These are phyloP conservation scores for Volvariella volvacea DNA, from an alignment of 1,284 basidiomycete species.

Conservation along the genomic window DNA sequence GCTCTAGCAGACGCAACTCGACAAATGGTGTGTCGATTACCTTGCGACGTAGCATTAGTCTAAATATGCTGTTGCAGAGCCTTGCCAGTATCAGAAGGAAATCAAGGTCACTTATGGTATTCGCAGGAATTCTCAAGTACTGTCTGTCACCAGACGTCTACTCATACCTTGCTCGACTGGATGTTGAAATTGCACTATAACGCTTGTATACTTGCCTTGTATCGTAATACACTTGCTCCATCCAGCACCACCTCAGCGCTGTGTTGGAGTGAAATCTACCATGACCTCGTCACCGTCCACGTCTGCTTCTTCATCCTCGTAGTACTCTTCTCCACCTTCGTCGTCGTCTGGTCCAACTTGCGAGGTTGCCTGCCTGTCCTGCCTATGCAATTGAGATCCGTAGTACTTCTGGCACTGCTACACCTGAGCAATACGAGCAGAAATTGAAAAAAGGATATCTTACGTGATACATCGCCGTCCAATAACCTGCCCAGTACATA, in stretches of 20 bases:
- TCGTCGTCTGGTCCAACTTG: no score
- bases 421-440: no score
- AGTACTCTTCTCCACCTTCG: no score
- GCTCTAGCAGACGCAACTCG: conserved; percentile 65
- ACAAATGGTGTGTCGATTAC: conserved; percentile 53
- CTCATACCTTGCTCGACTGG: conserved; percentile 74
- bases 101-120: conserved; percentile 78
- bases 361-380: no score
- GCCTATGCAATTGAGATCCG: no score
- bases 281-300: conserved; percentile 13
- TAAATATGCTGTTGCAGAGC: conserved; percentile 35
- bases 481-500: conserved; percentile 81
- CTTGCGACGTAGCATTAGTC: conserved; percentile 1
- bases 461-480: conserved; percentile 77
- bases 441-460: conserved; percentile 13
- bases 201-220: not conserved
- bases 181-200: conserved; percentile 72
- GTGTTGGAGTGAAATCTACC: conserved; percentile 25
- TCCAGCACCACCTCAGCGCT: conserved; percentile 24
- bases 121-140: conserved; percentile 83
- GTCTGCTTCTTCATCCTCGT: conserved; percentile 14
- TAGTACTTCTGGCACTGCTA: no score
- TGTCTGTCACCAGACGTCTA: conserved; percentile 89
- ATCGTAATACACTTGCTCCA: no score
- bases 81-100: conserved; percentile 61